These are phyloP conservation scores for Polyplosphaeria fusca DNA, from an alignment of 495 filamentous ascomycete species.

Conservation along the genomic window DNA sequence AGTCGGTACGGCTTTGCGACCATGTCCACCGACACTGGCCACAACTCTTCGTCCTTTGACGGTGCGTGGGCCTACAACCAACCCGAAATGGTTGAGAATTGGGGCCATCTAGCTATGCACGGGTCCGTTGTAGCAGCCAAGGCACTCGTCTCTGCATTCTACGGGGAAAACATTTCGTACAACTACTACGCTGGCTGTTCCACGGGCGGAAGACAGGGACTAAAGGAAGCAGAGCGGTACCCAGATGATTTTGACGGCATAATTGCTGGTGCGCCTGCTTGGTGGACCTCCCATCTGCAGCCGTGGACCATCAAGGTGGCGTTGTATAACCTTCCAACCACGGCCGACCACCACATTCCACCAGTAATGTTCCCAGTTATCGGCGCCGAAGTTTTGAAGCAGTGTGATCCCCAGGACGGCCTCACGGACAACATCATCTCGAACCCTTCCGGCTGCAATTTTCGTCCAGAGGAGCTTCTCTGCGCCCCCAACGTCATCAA, in stretches of 20 bases:
- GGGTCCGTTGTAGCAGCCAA: conserved; percentile 48
- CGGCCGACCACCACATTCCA: conserved; percentile 52
- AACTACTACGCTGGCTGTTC: conserved; percentile 59
- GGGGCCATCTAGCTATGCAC: conserved; percentile 53
- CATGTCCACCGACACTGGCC: conserved; percentile 56
- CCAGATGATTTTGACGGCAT: conserved; percentile 52
- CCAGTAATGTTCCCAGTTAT: conserved; percentile 51
- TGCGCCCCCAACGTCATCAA: conserved; percentile 43
- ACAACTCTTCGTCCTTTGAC: conserved; percentile 45
- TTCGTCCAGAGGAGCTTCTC: conserved; percentile 51
- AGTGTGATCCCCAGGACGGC: conserved; percentile 66
- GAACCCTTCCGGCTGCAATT: conserved; percentile 56
- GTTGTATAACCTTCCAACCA: conserved; percentile 36
- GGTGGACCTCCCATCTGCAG: conserved; percentile 44
- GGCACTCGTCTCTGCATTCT: conserved; percentile 49
- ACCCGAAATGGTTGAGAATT: conserved; percentile 38
- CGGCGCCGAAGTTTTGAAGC: conserved; percentile 56
- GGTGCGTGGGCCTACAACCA: conserved; percentile 49
- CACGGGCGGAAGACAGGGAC: conserved; percentile 55
- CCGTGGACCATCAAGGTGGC: conserved; percentile 41
- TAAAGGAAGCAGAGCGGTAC: conserved; percentile 50
- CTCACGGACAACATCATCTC: conserved; percentile 63
- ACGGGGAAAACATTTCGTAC: conserved; percentile 45
- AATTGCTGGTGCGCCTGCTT: conserved; percentile 43
- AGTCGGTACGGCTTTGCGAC: conserved; percentile 50